Conservation (phyloP, 148 eudicot species). For the Chenopodium formosanum region DNA sequence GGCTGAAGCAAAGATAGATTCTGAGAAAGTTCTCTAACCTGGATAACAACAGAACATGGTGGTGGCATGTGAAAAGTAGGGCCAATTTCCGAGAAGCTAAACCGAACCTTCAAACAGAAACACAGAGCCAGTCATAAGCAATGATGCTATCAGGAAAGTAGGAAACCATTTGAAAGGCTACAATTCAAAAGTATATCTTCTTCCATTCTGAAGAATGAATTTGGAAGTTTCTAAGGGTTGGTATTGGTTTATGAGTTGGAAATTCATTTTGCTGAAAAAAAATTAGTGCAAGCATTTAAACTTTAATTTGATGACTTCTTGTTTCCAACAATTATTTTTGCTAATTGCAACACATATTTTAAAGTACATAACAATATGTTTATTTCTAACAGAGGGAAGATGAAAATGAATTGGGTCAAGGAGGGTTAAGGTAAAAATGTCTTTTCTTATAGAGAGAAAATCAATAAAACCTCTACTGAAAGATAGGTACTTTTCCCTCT, state of each 20-base stretch:
- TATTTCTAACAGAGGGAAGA: no score
- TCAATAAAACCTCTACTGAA: background rate
- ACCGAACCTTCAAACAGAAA: slow-evolving; percentile 58
- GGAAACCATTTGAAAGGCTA: background rate
- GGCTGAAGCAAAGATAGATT: background rate
- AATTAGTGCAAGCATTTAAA: background rate
- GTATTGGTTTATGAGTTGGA: background rate
- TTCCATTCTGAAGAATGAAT: background rate
- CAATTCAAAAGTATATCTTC: background rate
- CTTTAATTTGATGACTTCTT: background rate
- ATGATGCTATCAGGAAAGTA: background rate
- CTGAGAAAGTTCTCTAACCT: slow-evolving; percentile 46
- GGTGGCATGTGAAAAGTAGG: slow-evolving; percentile 91
- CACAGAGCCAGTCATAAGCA: background rate
- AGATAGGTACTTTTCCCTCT: background rate
- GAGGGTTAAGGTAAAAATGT: background rate
- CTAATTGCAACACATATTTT: no score
- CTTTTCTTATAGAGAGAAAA: background rate
- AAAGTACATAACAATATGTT: no score
- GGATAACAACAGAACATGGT: slow-evolving; percentile 82
- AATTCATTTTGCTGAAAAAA: background rate
- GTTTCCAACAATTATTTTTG: background rate
- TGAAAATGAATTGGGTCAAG: background rate
- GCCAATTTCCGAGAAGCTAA: slow-evolving; percentile 69
- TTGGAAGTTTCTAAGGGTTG: background rate